Percentiles rank a stretch among this genome's conserved stretches.
Conservation (phyloP, 495 filamentous ascomycete genomes). For the Gamarada debralockiae region DNA sequence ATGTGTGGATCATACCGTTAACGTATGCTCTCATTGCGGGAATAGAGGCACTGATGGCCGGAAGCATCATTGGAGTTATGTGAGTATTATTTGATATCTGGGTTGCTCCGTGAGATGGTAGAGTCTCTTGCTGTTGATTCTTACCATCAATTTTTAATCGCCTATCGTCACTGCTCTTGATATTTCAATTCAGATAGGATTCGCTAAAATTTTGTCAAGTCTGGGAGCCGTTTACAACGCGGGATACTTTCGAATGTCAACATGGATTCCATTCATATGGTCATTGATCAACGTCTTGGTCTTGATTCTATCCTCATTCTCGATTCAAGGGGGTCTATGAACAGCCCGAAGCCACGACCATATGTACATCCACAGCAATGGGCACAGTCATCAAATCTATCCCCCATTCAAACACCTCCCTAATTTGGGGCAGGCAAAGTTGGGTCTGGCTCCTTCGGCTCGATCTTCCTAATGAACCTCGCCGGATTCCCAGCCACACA, state of each 20-base stretch:
- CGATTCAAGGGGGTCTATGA: slow-evolving; percentile 91
- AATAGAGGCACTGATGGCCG: slow-evolving; percentile 78
- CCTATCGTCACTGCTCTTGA: too few species aligned
- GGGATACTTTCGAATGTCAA: slow-evolving; percentile 90
- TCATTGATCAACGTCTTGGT: slow-evolving; percentile 84
- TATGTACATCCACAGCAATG: too few species aligned
- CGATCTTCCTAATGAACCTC: slow-evolving; percentile 52
- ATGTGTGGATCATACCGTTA: slow-evolving; percentile 73
- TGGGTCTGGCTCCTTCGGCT: slow-evolving; percentile 25
- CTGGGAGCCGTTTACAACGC: slow-evolving; percentile 84
- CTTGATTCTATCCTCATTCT: slow-evolving; percentile 89
- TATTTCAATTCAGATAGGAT: too few species aligned
- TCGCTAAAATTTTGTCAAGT: slow-evolving; percentile 47
- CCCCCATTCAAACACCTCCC: background rate
- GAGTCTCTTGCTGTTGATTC: background rate
- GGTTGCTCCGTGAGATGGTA: background rate
- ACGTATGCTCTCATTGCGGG: slow-evolving; percentile 72
- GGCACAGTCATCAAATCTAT: background rate
- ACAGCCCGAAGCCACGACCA: slow-evolving; percentile 7
- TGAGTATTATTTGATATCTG: slow-evolving; percentile 41
- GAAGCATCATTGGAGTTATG: slow-evolving; percentile 86
- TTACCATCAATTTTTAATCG: too few species aligned
- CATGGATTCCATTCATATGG: slow-evolving; percentile 96
- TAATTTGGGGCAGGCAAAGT: background rate
- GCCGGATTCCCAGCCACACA: slow-evolving; percentile 68